A percentile compares a stretch with the other conserved stretches of the same genome.
Conservation (phyloP, 116 monocot species). For the Posidonia oceanica region DNA sequence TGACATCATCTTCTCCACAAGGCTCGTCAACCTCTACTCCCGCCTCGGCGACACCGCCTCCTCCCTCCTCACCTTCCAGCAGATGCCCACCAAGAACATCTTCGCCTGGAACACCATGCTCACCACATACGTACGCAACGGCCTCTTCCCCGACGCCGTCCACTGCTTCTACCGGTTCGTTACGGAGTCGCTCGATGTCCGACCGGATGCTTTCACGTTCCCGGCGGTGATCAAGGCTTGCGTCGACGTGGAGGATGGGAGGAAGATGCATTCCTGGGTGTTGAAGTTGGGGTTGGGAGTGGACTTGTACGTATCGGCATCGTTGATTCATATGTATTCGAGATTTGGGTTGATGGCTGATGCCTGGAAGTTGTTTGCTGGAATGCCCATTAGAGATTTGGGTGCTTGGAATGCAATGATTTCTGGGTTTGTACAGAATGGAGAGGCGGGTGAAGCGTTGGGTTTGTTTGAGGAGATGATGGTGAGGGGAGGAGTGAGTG, state of each 20-base stretch:
- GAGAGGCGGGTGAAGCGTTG: constrained; percentile 19
- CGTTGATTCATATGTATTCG: constrained; percentile 40
- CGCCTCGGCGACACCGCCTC: constrained; percentile 31
- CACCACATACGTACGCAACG: constrained; percentile 24
- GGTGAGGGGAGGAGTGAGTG: constrained; percentile 14
- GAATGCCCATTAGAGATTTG: constrained; percentile 46
- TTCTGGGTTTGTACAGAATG: constrained; percentile 50
- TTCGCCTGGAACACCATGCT: constrained; percentile 52
- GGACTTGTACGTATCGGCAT: constrained; percentile 40
- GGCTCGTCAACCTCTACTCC: constrained; percentile 27
- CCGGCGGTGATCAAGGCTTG: constrained; percentile 49
- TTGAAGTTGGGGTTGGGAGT: constrained; percentile 22
- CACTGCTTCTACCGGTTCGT: constrained; percentile 28
- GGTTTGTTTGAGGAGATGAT: constrained; percentile 43
- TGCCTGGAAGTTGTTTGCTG: constrained; percentile 47
- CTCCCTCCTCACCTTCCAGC: constrained; percentile 23
- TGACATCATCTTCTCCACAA: constrained; percentile 15
- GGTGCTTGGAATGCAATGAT: constrained; percentile 74
- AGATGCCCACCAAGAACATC: constrained; percentile 16
- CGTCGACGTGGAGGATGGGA: not conserved
- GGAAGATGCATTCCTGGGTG: constrained; percentile 33
- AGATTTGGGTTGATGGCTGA: constrained; percentile 19
- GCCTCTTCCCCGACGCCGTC: constrained; percentile 17
- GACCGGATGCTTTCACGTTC: constrained; percentile 66
- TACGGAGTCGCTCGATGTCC: constrained; percentile 8